These are phyloP conservation scores for Zygosaccharomyces bisporus DNA, from an alignment of 805 yeast species.

Conservation along the genomic window DNA sequence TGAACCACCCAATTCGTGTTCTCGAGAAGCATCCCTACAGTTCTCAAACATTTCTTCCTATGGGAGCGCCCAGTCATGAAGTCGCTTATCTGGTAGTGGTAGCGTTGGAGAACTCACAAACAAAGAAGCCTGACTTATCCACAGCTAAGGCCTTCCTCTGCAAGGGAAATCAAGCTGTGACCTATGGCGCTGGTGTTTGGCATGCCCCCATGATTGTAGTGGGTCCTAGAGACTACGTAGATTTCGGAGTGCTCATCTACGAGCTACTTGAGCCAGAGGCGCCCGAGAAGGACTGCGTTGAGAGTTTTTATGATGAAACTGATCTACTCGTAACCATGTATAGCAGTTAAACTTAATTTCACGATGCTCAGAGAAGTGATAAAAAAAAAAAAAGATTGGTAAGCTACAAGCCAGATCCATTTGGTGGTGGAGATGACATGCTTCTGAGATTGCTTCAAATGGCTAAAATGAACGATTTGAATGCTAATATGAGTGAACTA, in stretches of 20 bases:
- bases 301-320: slow-evolving; percentile 51
- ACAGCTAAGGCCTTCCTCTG: slow-evolving; percentile 66
- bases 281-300: slow-evolving; percentile 61
- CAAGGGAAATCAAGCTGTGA: slow-evolving; percentile 81
- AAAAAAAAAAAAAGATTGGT: slow-evolving; percentile 1
- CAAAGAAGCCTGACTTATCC: slow-evolving; percentile 58
- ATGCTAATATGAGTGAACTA: neutral
- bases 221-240: slow-evolving; percentile 49
- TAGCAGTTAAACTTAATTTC: neutral
- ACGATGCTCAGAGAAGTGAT: slow-evolving; percentile 1
- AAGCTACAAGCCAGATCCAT: neutral
- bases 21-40: slow-evolving; percentile 87
- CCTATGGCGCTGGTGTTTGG: slow-evolving; percentile 79
- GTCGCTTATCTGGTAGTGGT: slow-evolving; percentile 75
- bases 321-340: slow-evolving; percentile 11
- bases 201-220: slow-evolving; percentile 95
- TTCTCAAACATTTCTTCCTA: slow-evolving; percentile 87
- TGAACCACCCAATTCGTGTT: slow-evolving; percentile 54
- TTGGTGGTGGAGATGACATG: neutral
- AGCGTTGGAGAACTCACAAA: slow-evolving; percentile 50
- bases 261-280: slow-evolving; percentile 77
- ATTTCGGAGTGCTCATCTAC: slow-evolving; percentile 84
- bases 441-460: neutral
- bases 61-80: slow-evolving; percentile 61
- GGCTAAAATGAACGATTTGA: neutral